Conservation (phyloP, 768 basidiomycete species). For the Boletellus ananas region DNA sequence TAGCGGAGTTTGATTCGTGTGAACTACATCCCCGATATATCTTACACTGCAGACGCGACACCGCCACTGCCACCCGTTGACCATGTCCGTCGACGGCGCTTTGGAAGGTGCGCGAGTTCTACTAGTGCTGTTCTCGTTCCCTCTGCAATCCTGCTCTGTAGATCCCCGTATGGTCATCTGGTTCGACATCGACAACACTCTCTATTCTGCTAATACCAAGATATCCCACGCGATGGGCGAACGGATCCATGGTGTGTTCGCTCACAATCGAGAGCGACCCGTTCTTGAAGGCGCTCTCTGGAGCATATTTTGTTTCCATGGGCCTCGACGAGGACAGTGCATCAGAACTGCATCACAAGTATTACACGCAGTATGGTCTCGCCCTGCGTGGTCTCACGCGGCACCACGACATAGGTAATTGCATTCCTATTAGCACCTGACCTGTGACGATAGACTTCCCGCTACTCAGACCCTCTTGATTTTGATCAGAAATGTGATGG, state of each 20-base stretch:
- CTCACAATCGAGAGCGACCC: not conserved
- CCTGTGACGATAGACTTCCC: not conserved
- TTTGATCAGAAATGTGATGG: constrained; percentile 84
- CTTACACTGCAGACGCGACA: not conserved
- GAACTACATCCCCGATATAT: constrained; percentile 23
- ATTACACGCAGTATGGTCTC: constrained; percentile 80
- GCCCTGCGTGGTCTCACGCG: constrained; percentile 73
- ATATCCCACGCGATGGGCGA: constrained; percentile 79
- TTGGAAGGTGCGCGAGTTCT: constrained; percentile 23
- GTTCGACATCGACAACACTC: constrained; percentile 87
- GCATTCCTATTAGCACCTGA: not conserved
- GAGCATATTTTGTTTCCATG: constrained; percentile 72
- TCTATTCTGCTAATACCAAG: constrained; percentile 72
- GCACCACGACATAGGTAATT: constrained; percentile 70
- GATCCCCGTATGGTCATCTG: constrained; percentile 66
- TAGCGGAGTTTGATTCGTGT: constrained; percentile 25
- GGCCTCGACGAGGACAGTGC: constrained; percentile 70
- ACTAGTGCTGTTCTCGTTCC: not conserved
- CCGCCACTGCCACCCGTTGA: constrained; percentile 15
- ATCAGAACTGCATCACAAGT: constrained; percentile 60
- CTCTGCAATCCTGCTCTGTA: constrained; percentile 7
- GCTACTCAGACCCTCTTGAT: constrained; percentile 67
- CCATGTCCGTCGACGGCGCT: constrained; percentile 20
- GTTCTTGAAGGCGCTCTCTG: not conserved
- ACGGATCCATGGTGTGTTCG: constrained; percentile 63